These are phyloP conservation scores for Fusarium duplospermum DNA, from an alignment of 2,329 filamentous ascomycete species.

Conservation along the genomic window DNA sequence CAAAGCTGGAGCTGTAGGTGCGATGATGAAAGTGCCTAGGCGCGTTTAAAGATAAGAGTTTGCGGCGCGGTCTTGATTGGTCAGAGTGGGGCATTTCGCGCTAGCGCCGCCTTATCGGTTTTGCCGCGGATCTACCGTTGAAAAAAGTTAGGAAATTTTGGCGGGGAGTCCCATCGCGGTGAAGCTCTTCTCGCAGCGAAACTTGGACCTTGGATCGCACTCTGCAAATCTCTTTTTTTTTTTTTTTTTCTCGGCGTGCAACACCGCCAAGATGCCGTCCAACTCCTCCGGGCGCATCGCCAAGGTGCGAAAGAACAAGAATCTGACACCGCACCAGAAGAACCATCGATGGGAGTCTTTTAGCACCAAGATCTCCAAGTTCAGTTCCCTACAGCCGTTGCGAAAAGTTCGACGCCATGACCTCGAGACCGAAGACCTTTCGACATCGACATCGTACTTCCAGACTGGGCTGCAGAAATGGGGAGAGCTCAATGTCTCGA, in stretches of 20 bases:
- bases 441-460: constrained; percentile 87
- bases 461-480: constrained; percentile 85
- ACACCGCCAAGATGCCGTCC: constrained; percentile 66
- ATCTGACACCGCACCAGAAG: constrained; percentile 79
- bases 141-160: constrained; percentile 50
- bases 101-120: constrained; percentile 50
- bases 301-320: constrained; percentile 77
- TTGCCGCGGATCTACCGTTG: constrained; percentile 48
- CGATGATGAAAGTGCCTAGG: constrained; percentile 36
- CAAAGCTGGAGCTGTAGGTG: constrained; percentile 19
- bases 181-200: constrained; percentile 37
- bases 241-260: constrained; percentile 28
- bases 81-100: constrained; percentile 6
- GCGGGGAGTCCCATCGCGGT: constrained; percentile 42
- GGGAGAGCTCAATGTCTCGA: constrained; percentile 90
- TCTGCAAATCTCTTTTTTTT: constrained; percentile 38
- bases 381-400: constrained; percentile 90
- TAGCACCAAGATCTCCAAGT: constrained; percentile 86
- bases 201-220: constrained; percentile 34
- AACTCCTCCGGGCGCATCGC: constrained; percentile 74
- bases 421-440: constrained; percentile 81
- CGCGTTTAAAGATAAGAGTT: constrained; percentile 46
- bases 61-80: constrained; percentile 52
- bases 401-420: constrained; percentile 88
- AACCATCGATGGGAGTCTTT: constrained; percentile 94